Conservation (phyloP, 1,284 basidiomycete genomes). For the Leccinum subrobustum region DNA sequence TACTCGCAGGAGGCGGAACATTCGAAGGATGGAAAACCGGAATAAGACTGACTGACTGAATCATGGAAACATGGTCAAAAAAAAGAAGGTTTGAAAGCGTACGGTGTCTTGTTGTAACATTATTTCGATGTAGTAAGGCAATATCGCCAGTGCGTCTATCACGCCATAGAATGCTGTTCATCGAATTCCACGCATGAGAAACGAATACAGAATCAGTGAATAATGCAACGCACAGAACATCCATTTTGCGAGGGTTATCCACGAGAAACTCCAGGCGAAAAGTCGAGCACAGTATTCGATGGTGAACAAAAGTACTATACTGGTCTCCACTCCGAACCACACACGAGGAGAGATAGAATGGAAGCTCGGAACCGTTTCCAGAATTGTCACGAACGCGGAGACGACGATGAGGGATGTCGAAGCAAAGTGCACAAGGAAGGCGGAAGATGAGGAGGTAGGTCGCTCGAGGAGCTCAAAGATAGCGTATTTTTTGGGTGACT, state of each 20-base stretch:
- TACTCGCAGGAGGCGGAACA: constrained; percentile 81
- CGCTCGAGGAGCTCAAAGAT: constrained; percentile 64
- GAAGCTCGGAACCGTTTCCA: constrained; percentile 84
- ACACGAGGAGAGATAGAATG: constrained; percentile 66
- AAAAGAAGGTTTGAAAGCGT: constrained; percentile 24
- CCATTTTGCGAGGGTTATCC: constrained; percentile 62
- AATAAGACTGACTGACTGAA: constrained; percentile 71
- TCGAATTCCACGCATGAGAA: constrained; percentile 7
- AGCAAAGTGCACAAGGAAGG: constrained; percentile 64
- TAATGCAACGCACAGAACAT: constrained; percentile 55
- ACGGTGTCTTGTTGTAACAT: constrained; percentile 84
- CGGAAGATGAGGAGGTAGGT: constrained; percentile 63
- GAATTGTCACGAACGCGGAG: constrained; percentile 77
- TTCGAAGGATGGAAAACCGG: constrained; percentile 83
- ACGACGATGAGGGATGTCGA: constrained; percentile 63
- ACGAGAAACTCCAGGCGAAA: constrained; percentile 63
- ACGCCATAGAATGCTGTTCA: constrained; percentile 78
- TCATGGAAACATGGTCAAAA: not conserved
- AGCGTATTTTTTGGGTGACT: constrained; percentile 56
- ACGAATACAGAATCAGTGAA: constrained; percentile 1
- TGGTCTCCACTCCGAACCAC: constrained; percentile 83
- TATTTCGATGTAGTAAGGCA: constrained; percentile 87
- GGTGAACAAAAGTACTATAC: constrained; percentile 78
- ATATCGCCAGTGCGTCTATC: constrained; percentile 79
- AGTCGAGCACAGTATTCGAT: constrained; percentile 71